Evolutionary conservation across 345 rosid species (phyloP).

Genomic region (Trapa incisa): DNA sequence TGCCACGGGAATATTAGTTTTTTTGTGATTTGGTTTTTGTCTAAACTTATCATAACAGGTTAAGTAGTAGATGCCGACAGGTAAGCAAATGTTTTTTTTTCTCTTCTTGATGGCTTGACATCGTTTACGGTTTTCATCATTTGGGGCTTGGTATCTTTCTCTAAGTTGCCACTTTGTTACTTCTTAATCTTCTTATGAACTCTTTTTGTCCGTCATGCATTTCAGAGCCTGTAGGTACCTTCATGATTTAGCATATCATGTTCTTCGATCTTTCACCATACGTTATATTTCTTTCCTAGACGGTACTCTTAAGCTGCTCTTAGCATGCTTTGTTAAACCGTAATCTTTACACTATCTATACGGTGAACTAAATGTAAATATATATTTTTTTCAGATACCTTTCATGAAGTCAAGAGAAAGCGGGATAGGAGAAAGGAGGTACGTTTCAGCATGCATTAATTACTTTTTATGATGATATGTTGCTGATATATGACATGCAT

Average conservation of each 20-base stretch:
- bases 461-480: background rate
- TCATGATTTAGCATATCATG: too few species aligned
- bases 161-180: background rate
- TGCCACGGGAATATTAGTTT: background rate
- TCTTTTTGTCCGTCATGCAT: background rate
- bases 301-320: background rate
- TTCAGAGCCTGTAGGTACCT: too few species aligned
- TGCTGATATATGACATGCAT: background rate
- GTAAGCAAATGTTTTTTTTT: background rate
- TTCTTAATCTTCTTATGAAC: background rate
- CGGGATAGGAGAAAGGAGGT: slow-evolving; percentile 82
- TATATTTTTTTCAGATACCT: slow-evolving; percentile 42
- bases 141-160: background rate
- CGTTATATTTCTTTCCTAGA: background rate
- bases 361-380: background rate
- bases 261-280: background rate
- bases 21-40: background rate
- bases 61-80: background rate
- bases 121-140: background rate
- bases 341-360: background rate
- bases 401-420: slow-evolving; percentile 67
- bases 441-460: slow-evolving; percentile 5
- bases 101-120: background rate
- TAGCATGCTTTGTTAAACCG: background rate
- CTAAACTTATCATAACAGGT: background rate